These are phyloP conservation scores for Trametes maxima DNA, from an alignment of 768 basidiomycete species.

Conservation along the genomic window DNA sequence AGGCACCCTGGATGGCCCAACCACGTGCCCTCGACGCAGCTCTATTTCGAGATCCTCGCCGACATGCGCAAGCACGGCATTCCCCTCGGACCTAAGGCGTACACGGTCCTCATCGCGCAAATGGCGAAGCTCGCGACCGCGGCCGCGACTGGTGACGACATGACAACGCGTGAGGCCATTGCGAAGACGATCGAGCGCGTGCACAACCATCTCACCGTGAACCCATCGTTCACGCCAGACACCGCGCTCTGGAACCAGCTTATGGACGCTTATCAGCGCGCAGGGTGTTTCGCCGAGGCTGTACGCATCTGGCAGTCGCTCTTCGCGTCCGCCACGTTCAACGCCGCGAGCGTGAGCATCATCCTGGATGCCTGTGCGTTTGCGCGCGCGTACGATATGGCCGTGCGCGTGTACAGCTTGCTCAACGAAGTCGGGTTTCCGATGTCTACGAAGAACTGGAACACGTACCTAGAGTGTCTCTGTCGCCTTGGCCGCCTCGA, in stretches of 20 bases:
- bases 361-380: constrained; percentile 84
- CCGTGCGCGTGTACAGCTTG: constrained; percentile 55
- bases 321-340: constrained; percentile 56
- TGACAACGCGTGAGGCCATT: constrained; percentile 19
- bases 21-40: constrained; percentile 22
- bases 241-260: constrained; percentile 75
- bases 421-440: constrained; percentile 51
- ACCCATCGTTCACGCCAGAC: constrained; percentile 75
- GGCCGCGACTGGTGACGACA: constrained; percentile 25
- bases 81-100: constrained; percentile 57
- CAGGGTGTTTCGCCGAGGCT: constrained; percentile 69
- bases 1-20: constrained; percentile 52
- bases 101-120: constrained; percentile 66
- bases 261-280: constrained; percentile 88
- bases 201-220: constrained; percentile 78
- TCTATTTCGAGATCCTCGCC: constrained; percentile 72
- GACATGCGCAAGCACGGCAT: constrained; percentile 77
- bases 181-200: constrained; percentile 55
- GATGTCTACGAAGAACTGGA: constrained; percentile 74
- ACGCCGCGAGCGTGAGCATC: constrained; percentile 73
- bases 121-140: constrained; percentile 47
- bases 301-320: constrained; percentile 82
- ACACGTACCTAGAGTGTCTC: constrained; percentile 84
- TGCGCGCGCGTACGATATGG: constrained; percentile 52
- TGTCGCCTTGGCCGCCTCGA: constrained; percentile 67